Conservation (phyloP, 371 early-diverging fungal species). For the Mucor piriformis region DNA sequence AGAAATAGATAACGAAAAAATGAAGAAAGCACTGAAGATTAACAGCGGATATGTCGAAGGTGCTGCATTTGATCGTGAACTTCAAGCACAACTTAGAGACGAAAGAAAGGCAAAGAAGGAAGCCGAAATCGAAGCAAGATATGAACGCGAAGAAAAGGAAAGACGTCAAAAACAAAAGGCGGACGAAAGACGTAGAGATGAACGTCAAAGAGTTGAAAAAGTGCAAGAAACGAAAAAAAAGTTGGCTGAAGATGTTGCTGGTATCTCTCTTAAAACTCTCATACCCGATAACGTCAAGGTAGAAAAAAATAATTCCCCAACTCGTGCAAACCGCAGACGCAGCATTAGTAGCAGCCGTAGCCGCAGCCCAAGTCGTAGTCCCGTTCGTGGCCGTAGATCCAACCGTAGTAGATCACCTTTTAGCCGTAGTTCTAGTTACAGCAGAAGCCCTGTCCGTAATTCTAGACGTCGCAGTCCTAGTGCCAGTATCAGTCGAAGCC, state of each 20-base stretch:
- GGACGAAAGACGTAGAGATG: neutral
- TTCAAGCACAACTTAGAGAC: conserved; percentile 64
- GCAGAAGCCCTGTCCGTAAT: conserved; percentile 10
- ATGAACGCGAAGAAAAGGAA: conserved; percentile 27
- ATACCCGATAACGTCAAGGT: neutral
- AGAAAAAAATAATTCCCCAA: conserved; percentile 3
- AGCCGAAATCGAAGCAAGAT: conserved; percentile 27
- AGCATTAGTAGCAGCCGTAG: conserved; percentile 11
- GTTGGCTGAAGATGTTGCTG: neutral
- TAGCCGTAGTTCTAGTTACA: conserved; percentile 6
- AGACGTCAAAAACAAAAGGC: conserved; percentile 20
- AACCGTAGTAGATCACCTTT: conserved; percentile 12
- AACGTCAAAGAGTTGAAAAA: conserved; percentile 9
- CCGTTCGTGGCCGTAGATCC: conserved; percentile 6
- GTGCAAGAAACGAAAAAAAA: neutral
- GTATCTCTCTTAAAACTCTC: neutral
- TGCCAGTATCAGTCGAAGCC: conserved; percentile 3
- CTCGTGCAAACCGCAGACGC: conserved; percentile 8
- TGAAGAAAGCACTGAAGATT: conserved; percentile 78
- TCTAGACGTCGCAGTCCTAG: conserved; percentile 8
- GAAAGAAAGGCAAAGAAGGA: conserved; percentile 51
- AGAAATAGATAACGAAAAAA: conserved; percentile 61
- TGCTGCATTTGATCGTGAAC: conserved; percentile 79
- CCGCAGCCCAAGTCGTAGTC: conserved; percentile 20
- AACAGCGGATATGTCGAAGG: conserved; percentile 73